Conservation (phyloP, 2,329 filamentous ascomycete species). For the Pseudogymnoascus sp. region DNA sequence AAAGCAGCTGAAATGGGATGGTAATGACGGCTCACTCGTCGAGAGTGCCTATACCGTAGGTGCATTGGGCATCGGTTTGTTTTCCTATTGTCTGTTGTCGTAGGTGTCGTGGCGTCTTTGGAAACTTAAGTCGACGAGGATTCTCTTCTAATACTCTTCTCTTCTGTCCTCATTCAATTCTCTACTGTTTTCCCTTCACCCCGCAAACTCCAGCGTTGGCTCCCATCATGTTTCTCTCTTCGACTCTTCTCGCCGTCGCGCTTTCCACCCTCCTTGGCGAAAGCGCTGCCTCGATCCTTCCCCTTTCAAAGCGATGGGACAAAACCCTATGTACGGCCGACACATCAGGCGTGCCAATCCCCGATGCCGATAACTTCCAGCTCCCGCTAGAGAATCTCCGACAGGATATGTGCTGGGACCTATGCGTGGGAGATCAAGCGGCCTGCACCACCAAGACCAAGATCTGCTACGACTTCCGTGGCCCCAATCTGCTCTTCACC, state of each 20-base stretch:
- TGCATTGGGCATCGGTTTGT: neutral
- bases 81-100: neutral
- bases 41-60: neutral
- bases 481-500: slow-evolving; percentile 2
- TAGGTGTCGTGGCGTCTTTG: neutral
- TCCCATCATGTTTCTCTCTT: neutral
- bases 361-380: neutral
- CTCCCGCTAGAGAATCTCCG: neutral
- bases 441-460: neutral
- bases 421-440: slow-evolving; percentile 2
- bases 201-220: neutral
- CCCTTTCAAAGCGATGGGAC: neutral
- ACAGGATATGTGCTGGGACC: slow-evolving; percentile 5
- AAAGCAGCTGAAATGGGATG: neutral
- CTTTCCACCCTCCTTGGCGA: neutral
- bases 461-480: slow-evolving; percentile 2
- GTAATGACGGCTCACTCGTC: neutral
- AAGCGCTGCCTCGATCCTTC: neutral
- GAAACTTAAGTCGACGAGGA: neutral
- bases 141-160: neutral
- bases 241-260: neutral
- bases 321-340: neutral
- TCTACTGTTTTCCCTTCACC: neutral
- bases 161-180: neutral
- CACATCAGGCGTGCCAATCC: slow-evolving; percentile 1